Percentiles rank a stretch among this genome's conserved stretches.
Conservation (phyloP, 1,284 basidiomycete genomes). For the Caloboletus inedulis region DNA sequence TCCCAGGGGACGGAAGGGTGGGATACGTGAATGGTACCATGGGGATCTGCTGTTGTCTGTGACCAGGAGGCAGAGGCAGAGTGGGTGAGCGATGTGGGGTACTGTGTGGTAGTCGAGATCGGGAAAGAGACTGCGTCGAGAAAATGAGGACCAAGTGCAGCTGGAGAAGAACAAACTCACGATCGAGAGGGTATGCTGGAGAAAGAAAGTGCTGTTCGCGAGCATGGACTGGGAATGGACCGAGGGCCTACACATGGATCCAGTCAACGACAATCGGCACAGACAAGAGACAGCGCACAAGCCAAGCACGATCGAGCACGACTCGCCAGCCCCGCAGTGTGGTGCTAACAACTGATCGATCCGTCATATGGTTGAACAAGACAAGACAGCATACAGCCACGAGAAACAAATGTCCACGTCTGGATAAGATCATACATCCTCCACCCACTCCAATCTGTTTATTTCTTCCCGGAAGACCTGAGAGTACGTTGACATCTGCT, state of each 20-base stretch:
- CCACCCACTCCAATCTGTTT: conserved; percentile 12
- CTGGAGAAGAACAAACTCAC: conserved; percentile 36
- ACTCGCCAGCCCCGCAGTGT: conserved; percentile 22
- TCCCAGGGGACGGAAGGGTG: conserved; percentile 64
- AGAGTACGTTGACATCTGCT: conserved; percentile 11
- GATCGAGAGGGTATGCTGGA: conserved; percentile 66
- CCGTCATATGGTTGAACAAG: background rate
- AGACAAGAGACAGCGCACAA: conserved; percentile 18
- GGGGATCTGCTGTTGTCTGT: conserved; percentile 34
- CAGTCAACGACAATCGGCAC: background rate
- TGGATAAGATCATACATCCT: background rate
- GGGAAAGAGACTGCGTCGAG: conserved; percentile 19
- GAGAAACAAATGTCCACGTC: background rate
- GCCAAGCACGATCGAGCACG: conserved; percentile 26
- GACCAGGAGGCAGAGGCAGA: conserved; percentile 60
- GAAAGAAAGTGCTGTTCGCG: conserved; percentile 77
- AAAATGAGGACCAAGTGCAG: background rate
- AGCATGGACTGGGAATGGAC: conserved; percentile 78
- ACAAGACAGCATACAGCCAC: conserved; percentile 6
- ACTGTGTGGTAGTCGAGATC: conserved; percentile 33
- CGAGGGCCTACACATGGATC: conserved; percentile 52
- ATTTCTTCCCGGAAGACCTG: conserved; percentile 76
- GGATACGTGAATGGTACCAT: conserved; percentile 54
- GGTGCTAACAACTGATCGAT: conserved; percentile 1
- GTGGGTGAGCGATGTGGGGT: conserved; percentile 47